Percentiles rank a stretch among this genome's conserved stretches.
These are phyloP conservation scores for Deakozyma indianensis DNA, from an alignment of 805 yeast genomes.

Conservation along the genomic window DNA sequence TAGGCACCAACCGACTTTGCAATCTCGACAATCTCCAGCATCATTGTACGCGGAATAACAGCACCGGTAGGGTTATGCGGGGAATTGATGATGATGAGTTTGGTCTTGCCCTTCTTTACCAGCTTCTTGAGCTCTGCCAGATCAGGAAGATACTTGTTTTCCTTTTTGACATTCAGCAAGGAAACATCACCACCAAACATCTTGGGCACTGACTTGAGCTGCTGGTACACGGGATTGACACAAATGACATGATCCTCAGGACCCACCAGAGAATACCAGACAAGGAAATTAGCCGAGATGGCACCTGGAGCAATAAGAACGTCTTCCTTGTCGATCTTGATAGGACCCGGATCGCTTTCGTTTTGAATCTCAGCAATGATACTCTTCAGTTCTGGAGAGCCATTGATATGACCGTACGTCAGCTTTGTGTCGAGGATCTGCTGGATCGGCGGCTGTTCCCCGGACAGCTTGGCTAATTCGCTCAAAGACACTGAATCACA, in stretches of 20 bases:
- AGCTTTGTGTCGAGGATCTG: constrained; percentile 19
- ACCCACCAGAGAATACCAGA: constrained; percentile 29
- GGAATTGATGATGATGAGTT: constrained; percentile 5
- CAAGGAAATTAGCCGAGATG: constrained; percentile 38
- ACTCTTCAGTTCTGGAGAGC: constrained; percentile 27
- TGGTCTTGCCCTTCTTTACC: constrained; percentile 13
- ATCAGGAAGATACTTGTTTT: constrained; percentile 26
- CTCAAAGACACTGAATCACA: constrained; percentile 29
- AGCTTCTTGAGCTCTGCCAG: constrained; percentile 20
- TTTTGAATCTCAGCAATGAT: constrained; percentile 26
- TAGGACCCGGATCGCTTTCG: constrained; percentile 10
- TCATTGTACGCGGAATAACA: constrained; percentile 23
- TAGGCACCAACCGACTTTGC: constrained; percentile 24
- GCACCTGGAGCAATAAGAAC: constrained; percentile 40
- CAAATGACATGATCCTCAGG: constrained; percentile 34
- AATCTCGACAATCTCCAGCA: constrained; percentile 25
- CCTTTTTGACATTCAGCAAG: constrained; percentile 20
- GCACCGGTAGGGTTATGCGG: constrained; percentile 30
- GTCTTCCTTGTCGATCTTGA: constrained; percentile 19
- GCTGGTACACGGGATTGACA: constrained; percentile 37
- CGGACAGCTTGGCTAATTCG: constrained; percentile 24
- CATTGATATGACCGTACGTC: constrained; percentile 33
- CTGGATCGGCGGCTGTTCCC: constrained; percentile 15
- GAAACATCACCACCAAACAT: constrained; percentile 32
- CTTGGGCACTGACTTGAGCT: constrained; percentile 31